Conservation (phyloP, 108 stramenopile genomes). For the Nitzschia inconspicua region DNA sequence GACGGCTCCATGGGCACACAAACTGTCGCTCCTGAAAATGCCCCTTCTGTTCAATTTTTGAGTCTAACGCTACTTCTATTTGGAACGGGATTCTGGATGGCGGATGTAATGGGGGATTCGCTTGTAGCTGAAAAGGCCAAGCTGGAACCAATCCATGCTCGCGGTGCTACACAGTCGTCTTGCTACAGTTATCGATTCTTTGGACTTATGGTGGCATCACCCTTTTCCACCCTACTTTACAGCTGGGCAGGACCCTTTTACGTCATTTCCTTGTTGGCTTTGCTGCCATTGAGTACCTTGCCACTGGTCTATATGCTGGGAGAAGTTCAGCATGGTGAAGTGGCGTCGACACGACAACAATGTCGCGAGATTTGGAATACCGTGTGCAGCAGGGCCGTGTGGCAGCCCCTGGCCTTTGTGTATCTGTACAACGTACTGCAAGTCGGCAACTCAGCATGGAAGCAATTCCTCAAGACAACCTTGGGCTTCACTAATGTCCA, state of each 20-base stretch:
- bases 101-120: slow-evolving; percentile 83
- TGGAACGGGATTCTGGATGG: slow-evolving; percentile 30
- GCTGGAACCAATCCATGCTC: slow-evolving; percentile 62
- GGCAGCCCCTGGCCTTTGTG: slow-evolving; percentile 89
- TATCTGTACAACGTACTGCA: slow-evolving; percentile 85
- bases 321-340: slow-evolving; percentile 49
- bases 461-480: slow-evolving; percentile 66
- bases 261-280: slow-evolving; percentile 54
- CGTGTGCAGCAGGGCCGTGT: slow-evolving; percentile 77
- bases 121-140: slow-evolving; percentile 89
- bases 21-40: slow-evolving; percentile 26
- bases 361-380: slow-evolving; percentile 81
- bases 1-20: background rate
- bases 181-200: slow-evolving; percentile 85
- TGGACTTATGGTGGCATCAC: slow-evolving; percentile 75
- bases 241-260: slow-evolving; percentile 45
- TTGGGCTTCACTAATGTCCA: slow-evolving; percentile 68
- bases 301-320: slow-evolving; percentile 55
- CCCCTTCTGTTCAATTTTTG: slow-evolving; percentile 66
- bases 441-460: slow-evolving; percentile 84
- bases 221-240: slow-evolving; percentile 63
- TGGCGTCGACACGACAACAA: slow-evolving; percentile 60
- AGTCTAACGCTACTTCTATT: slow-evolving; percentile 48
- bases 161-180: slow-evolving; percentile 70
- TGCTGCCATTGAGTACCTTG: slow-evolving; percentile 58